Evolutionary conservation across 1,284 basidiomycete species (phyloP), one percentile per base, ranked within the genome.

Genomic region (Ustilago cynodontis): DNA sequence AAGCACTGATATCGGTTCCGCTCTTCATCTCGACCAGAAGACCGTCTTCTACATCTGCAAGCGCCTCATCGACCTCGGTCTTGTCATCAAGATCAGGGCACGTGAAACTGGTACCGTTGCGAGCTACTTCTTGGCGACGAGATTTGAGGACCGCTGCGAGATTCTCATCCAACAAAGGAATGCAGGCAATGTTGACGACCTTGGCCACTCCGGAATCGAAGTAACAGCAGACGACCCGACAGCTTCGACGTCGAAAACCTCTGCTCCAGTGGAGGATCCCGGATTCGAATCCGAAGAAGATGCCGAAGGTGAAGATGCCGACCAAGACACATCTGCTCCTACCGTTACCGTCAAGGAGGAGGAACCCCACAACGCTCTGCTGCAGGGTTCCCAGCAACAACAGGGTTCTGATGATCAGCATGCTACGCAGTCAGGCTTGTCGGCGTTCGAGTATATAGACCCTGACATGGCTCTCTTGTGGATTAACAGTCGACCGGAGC

Each of bases 11-110:
- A 88, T 96, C 13, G 93, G 93, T 41, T 90, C 90, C 75, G 88
- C 90, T 77, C 91, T 93, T n/a, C 90, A 90, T 51, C 94, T 94
- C 80, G 94, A 95, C 82, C 93, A 93, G 81, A 95, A 94, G 86
- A 92, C 93, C 1, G 93, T 93, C 77, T 94, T 93, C 83, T 94
- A 82, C 65, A 65, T 82, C 0, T 78, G 77, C 64, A 81, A 82
- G 51, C 63, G 67, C 22, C 78, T 81, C 47, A 61, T 75, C 57
- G 67, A 82, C 20, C 63, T 56, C 33, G 56, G 59, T 22, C 71
- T 73, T 26, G 57, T 72, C 60, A 69, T 47, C 58, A 80, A 80
- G 54, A 65, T 83, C 70, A 62, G 73, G 7, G 80, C 80, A 33
- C 77, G 64, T n/a, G 80, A 83, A 52, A 79, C 77, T 26, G 79